Conservation (phyloP, 2,329 filamentous ascomycete genomes). For the Fusarium mangiferae region DNA sequence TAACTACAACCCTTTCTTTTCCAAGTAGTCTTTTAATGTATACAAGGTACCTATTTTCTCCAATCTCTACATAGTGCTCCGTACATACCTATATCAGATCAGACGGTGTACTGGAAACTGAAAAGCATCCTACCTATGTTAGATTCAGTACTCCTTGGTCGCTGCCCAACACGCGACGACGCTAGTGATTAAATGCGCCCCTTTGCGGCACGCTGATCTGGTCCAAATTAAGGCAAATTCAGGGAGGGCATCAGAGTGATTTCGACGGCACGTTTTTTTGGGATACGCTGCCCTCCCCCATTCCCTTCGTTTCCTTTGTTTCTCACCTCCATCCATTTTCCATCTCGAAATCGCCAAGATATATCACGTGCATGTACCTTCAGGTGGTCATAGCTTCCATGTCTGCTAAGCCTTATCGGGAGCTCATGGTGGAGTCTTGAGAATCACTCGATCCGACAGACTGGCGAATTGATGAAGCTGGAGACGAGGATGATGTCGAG, state of each 20-base stretch:
- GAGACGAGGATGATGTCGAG: conserved; percentile 8
- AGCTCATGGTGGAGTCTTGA: conserved; percentile 17
- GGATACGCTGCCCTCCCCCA: conserved; percentile 9
- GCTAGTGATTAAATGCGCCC: conserved; percentile 1
- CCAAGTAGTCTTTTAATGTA: not conserved
- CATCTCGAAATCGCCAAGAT: conserved; percentile 22
- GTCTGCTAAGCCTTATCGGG: conserved; percentile 43
- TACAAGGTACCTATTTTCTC: not conserved
- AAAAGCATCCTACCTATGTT: not conserved
- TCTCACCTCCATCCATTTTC: not conserved
- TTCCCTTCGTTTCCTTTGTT: conserved; percentile 2
- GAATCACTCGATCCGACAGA: conserved; percentile 16
- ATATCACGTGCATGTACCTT: conserved; percentile 38
- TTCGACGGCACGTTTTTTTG: not conserved
- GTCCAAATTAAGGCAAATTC: conserved; percentile 16
- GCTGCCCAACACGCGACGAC: conserved; percentile 36
- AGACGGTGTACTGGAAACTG: not conserved
- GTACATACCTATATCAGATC: not conserved
- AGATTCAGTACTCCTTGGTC: conserved; percentile 17
- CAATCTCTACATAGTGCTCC: not conserved
- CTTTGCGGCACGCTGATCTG: conserved; percentile 35
- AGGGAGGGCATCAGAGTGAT: conserved; percentile 21
- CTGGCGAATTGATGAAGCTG: conserved; percentile 15
- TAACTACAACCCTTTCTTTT: not conserved
- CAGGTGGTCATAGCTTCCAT: conserved; percentile 46